These are phyloP conservation scores for Jackrogersella minutella DNA, from an alignment of 495 filamentous ascomycete genomes.

Conservation along the genomic window DNA sequence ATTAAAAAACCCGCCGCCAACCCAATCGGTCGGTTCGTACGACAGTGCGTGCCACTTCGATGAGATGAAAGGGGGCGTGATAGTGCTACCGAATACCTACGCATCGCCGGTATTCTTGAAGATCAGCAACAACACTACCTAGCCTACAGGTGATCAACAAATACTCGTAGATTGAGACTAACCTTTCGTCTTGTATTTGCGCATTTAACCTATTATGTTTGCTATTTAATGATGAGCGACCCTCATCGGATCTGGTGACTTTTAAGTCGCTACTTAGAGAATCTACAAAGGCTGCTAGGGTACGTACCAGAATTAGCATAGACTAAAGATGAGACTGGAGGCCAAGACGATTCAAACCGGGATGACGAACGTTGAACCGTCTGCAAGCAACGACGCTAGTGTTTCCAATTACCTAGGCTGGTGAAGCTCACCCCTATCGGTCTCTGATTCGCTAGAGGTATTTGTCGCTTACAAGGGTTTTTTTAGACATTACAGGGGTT, in stretches of 20 bases:
- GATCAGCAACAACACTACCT: background rate
- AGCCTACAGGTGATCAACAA: background rate
- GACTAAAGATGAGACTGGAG: no score
- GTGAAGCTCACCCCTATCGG: conserved; percentile 19
- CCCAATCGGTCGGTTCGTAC: conserved; percentile 17
- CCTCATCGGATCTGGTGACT: no score
- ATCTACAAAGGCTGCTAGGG: no score
- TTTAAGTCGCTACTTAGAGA: no score
- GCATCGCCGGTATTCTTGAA: no score
- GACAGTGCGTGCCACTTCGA: conserved; percentile 6
- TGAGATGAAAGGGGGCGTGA: conserved; percentile 35
- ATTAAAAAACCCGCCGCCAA: conserved; percentile 3
- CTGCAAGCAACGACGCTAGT: conserved; percentile 41
- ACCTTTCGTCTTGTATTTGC: no score
- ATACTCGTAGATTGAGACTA: no score
- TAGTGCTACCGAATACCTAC: background rate
- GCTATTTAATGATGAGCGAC: no score
- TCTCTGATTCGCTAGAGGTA: conserved; percentile 29
- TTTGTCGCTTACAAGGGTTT: conserved; percentile 14
- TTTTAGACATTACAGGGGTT: conserved; percentile 1
- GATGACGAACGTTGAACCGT: conserved; percentile 32
- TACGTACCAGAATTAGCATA: background rate
- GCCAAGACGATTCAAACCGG: conserved; percentile 16
- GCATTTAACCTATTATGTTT: no score
- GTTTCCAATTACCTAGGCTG: conserved; percentile 43